Percentiles rank a stretch among this genome's conserved stretches.
phyloP scores from a whole-genome alignment of 495 filamentous ascomycete species.

The Darksidea phi region DNA sequence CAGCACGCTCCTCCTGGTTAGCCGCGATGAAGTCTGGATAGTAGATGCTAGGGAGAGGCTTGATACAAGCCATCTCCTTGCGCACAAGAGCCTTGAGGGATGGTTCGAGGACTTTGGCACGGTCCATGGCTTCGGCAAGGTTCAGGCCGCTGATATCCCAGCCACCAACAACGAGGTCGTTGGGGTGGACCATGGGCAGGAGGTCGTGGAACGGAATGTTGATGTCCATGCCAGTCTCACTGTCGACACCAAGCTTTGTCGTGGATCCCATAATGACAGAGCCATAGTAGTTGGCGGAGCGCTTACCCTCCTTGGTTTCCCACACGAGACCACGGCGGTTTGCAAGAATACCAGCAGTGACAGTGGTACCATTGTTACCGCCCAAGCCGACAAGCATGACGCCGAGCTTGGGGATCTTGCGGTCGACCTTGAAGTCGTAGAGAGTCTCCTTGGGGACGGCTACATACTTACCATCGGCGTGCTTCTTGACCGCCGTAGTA shows the following conservation, averaged over 20 bases:
- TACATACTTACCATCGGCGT: conserved; percentile 72
- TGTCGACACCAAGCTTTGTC: conserved; percentile 88
- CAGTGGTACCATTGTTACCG: conserved; percentile 97
- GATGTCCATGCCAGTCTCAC: conserved; percentile 81
- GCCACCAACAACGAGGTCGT: conserved; percentile 91
- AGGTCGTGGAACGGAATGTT: conserved; percentile 95
- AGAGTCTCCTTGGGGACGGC: conserved; percentile 83
- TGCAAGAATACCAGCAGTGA: conserved; percentile 95
- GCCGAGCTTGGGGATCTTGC: conserved; percentile 87
- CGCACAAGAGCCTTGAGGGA: conserved; percentile 81
- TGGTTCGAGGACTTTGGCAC: conserved; percentile 90
- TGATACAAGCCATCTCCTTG: conserved; percentile 89
- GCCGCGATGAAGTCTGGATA: conserved; percentile 99
- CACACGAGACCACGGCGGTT: conserved; percentile 83
- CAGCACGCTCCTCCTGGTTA: conserved; percentile 96
- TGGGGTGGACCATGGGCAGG: conserved; percentile 95
- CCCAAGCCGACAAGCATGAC: conserved; percentile 98
- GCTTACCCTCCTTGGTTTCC: conserved; percentile 88
- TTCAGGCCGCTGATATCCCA: conserved; percentile 96
- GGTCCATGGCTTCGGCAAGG: conserved; percentile 90
- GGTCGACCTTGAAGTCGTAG: conserved; percentile 97
- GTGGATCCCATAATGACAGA: conserved; percentile 96
- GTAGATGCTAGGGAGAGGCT: conserved; percentile 91
- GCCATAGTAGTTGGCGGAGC: conserved; percentile 92
- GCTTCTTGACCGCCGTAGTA: conserved; percentile 75